A percentile compares a stretch with the other conserved stretches of the same genome.
Conservation (phyloP, 345 rosid species). For the Gynandropsis gynandra region DNA sequence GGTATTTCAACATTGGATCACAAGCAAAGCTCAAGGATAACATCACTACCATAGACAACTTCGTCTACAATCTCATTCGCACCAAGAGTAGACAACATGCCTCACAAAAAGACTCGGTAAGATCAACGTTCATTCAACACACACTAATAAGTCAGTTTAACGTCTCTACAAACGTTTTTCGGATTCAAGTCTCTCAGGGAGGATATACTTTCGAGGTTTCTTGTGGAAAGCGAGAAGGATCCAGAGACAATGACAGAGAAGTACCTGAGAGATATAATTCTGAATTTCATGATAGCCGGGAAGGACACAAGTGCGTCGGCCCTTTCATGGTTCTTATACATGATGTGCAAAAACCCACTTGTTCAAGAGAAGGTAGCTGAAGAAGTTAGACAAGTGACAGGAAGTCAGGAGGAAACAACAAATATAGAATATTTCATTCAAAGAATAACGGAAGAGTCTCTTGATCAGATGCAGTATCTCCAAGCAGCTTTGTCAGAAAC, state of each 20-base stretch:
- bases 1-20: conserved; percentile 44
- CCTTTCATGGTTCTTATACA: conserved; percentile 64
- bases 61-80: conserved; percentile 41
- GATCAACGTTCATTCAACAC: too few relatives aligned
- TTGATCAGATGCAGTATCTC: conserved; percentile 66
- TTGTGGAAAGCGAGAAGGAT: conserved; percentile 46
- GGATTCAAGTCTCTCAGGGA: conserved; percentile 39
- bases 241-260: conserved; percentile 51
- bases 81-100: conserved; percentile 37
- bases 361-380: conserved; percentile 55
- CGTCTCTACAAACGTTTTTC: too few relatives aligned
- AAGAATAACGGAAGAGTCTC: conserved; percentile 35
- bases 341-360: conserved; percentile 64
- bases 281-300: conserved; percentile 65
- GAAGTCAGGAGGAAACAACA: conserved; percentile 16
- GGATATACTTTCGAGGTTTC: conserved; percentile 61
- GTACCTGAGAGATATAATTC: conserved; percentile 58
- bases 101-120: conserved; percentile 26
- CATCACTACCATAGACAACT: conserved; percentile 37
- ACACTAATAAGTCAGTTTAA: too few relatives aligned
- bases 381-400: conserved; percentile 44
- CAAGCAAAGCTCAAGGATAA: conserved; percentile 48
- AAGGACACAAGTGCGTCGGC: conserved; percentile 56
- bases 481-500: conserved; percentile 76
- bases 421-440: conserved; percentile 32